Conservation (phyloP, 306 rosid species). For the Trifolium dubium region DNA sequence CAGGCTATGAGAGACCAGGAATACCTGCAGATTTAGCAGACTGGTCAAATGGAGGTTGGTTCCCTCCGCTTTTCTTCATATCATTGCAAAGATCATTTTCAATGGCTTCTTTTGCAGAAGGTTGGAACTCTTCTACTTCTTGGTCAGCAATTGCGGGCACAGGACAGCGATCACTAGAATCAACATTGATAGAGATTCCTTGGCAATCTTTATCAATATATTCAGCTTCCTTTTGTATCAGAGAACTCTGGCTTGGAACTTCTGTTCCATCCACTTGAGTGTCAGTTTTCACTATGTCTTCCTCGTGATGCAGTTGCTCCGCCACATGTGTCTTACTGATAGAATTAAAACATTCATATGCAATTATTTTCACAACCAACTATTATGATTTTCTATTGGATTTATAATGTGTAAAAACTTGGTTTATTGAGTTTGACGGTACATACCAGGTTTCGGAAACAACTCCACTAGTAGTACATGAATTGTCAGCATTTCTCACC, state of each 20-base stretch:
- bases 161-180: constrained; percentile 40
- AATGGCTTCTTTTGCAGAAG: constrained; percentile 36
- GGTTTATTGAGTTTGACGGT: constrained; percentile 33
- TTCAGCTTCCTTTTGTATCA: constrained; percentile 40
- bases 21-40: constrained; percentile 53
- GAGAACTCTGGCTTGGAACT: constrained; percentile 39
- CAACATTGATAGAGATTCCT: constrained; percentile 43
- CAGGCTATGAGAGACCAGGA: constrained; percentile 3
- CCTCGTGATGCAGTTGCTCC: constrained; percentile 41
- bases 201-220: constrained; percentile 40
- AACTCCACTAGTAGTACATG: constrained; percentile 38
- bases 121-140: constrained; percentile 41
- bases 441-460: constrained; percentile 59
- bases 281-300: constrained; percentile 30
- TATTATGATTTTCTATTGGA: constrained; percentile 17
- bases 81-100: constrained; percentile 35
- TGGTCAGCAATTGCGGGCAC: constrained; percentile 32
- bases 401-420: constrained; percentile 12
- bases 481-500: constrained; percentile 44
- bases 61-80: constrained; percentile 37
- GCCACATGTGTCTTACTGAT: constrained; percentile 44
- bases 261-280: constrained; percentile 43
- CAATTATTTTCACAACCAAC: not conserved
- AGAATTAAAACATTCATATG: constrained; percentile 35
- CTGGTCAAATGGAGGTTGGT: constrained; percentile 44